phyloP scores from a whole-genome alignment of 441 rosid genomes.

The Aleurites moluccanus region DNA sequence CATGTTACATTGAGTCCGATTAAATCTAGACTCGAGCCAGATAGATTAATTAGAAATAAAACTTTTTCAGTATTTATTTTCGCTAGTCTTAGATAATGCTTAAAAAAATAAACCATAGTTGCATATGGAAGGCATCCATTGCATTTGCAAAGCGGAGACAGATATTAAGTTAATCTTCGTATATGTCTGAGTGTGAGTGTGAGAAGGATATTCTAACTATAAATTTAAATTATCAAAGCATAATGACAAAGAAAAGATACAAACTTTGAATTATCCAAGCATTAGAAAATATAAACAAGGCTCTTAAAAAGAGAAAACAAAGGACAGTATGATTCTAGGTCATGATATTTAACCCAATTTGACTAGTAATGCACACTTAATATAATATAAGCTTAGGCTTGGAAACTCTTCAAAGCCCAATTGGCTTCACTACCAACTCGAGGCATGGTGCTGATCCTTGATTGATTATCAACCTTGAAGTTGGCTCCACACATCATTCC shows the following conservation, averaged over 20 bases:
- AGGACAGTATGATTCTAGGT: neutral
- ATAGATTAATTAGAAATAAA: too few species aligned
- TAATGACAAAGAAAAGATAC: neutral
- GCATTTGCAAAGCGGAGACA: too few species aligned
- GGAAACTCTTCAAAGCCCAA: conserved; percentile 55
- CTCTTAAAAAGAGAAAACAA: neutral
- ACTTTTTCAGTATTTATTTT: too few species aligned
- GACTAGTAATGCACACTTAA: neutral
- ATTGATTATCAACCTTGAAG: conserved; percentile 71
- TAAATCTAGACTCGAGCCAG: too few species aligned
- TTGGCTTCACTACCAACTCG: conserved; percentile 91
- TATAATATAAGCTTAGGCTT: conserved; percentile 3
- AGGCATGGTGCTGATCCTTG: conserved; percentile 58
- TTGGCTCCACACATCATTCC: conserved; percentile 80
- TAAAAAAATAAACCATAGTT: too few species aligned
- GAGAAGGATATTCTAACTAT: neutral
- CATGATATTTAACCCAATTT: neutral
- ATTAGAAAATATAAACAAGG: neutral
- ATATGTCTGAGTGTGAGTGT: too few species aligned
- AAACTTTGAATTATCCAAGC: neutral
- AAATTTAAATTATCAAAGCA: neutral
- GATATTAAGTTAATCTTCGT: too few species aligned
- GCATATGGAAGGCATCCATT: too few species aligned
- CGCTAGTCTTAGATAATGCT: too few species aligned
- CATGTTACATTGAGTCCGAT: too few species aligned